These are phyloP conservation scores for Phaeosphaeria sp. DNA, from an alignment of 2,329 filamentous ascomycete genomes.

Conservation along the genomic window DNA sequence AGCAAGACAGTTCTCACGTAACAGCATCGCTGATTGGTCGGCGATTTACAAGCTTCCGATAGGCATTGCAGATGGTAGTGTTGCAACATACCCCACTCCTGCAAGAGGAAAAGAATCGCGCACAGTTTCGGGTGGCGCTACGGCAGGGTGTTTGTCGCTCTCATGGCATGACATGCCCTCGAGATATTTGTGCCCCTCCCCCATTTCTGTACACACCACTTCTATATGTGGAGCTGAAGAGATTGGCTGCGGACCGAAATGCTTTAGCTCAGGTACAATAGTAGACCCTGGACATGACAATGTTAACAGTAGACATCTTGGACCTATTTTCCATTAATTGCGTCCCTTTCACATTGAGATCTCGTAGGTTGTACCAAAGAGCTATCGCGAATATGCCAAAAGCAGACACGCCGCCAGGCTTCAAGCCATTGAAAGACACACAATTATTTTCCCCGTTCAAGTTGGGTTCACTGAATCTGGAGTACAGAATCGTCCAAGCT, in stretches of 20 bases:
- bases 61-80: background rate
- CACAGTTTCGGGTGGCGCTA: background rate
- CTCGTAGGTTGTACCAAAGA: background rate
- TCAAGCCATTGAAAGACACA: conserved; percentile 40
- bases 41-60: background rate
- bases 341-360: background rate
- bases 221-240: conserved; percentile 25
- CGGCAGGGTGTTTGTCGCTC: background rate
- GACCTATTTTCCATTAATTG: background rate
- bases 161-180: conserved; percentile 6
- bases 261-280: conserved; percentile 39
- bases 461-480: conserved; percentile 41
- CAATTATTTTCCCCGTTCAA: conserved; percentile 42
- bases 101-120: background rate
- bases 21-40: conserved; percentile 28
- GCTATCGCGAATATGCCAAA: conserved; percentile 35
- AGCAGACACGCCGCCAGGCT: conserved; percentile 36
- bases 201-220: conserved; percentile 39
- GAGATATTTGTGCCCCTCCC: conserved; percentile 21
- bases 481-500: conserved; percentile 49
- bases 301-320: conserved; percentile 8
- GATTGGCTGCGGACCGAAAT: conserved; percentile 8
- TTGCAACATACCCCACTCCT: background rate
- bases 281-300: conserved; percentile 20
- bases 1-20: conserved; percentile 24